Evolutionary conservation across 1,284 basidiomycete genomes (phyloP).

Genomic region (Pisolithus thermaeus): DNA sequence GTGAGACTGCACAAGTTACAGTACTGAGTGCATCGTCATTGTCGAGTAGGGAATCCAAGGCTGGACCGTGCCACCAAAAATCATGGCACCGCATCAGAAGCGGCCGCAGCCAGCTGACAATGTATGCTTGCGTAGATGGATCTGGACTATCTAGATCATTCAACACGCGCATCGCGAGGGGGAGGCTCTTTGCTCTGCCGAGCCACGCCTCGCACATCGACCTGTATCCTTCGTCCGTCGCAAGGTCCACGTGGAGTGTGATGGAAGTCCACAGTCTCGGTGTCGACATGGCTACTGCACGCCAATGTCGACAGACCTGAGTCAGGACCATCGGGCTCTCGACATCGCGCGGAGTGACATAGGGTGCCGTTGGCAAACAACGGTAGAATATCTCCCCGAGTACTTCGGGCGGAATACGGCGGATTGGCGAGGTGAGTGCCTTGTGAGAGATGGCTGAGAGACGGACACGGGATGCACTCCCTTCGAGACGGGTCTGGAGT

Average conservation of each 20-base stretch:
- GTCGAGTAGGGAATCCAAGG: conserved; percentile 16
- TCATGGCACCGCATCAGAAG: conserved; percentile 18
- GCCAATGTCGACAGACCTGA: conserved; percentile 28
- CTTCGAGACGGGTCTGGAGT: conserved; percentile 3
- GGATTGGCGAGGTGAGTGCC: conserved; percentile 24
- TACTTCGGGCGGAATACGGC: conserved; percentile 24
- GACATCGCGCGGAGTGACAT: conserved; percentile 15
- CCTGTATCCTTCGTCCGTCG: conserved; percentile 9
- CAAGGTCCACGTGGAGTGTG: conserved; percentile 7
- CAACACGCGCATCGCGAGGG: conserved; percentile 22
- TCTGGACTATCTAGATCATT: conserved; percentile 17
- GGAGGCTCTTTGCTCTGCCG: conserved; percentile 24
- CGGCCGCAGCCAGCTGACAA: conserved; percentile 19
- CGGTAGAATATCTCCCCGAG: conserved; percentile 27
- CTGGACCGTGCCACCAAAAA: conserved; percentile 31
- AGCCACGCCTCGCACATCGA: conserved; percentile 22
- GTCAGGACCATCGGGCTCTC: conserved; percentile 25
- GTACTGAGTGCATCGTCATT: neutral
- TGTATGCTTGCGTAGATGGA: conserved; percentile 5
- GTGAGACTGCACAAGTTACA: conserved; percentile 7
- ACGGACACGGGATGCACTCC: conserved; percentile 3
- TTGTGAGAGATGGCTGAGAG: conserved; percentile 18
- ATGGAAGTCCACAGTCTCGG: conserved; percentile 28
- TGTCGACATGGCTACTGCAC: conserved; percentile 19
- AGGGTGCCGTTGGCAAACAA: conserved; percentile 20